Evolutionary conservation across 2,329 filamentous ascomycete species (phyloP).

Genomic region (Colletotrichum tropicale): DNA sequence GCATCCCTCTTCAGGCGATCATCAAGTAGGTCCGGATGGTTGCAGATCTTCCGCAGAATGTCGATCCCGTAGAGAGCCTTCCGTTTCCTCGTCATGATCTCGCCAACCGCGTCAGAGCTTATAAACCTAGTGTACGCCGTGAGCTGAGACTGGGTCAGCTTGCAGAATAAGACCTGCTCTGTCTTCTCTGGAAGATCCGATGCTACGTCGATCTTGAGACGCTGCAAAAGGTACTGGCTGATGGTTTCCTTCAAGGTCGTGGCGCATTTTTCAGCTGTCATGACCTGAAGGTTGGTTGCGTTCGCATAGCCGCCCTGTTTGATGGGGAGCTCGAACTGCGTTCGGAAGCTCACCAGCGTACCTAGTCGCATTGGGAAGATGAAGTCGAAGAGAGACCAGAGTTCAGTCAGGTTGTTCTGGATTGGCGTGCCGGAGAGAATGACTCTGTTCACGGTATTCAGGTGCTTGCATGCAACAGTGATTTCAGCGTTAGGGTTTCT

Average conservation of each 20-base stretch:
- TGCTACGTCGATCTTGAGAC: constrained; percentile 92
- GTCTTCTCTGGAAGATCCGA: constrained; percentile 94
- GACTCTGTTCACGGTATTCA: constrained; percentile 86
- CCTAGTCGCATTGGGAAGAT: constrained; percentile 96
- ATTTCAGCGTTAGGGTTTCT: constrained; percentile 95
- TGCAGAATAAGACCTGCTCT: constrained; percentile 95
- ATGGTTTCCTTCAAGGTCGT: constrained; percentile 94
- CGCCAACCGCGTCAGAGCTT: constrained; percentile 81
- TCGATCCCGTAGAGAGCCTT: constrained; percentile 91
- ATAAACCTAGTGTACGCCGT: constrained; percentile 83
- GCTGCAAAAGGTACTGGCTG: constrained; percentile 88
- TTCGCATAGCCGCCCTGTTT: constrained; percentile 93
- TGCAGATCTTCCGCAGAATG: constrained; percentile 93
- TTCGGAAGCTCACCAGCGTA: constrained; percentile 87
- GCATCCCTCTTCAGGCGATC: constrained; percentile 58
- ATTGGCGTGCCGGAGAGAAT: constrained; percentile 97
- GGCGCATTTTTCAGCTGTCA: constrained; percentile 93
- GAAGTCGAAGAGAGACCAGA: constrained; percentile 98
- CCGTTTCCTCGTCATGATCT: constrained; percentile 75
- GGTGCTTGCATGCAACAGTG: constrained; percentile 92
- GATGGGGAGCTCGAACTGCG: constrained; percentile 93
- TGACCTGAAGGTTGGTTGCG: constrained; percentile 89
- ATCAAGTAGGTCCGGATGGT: constrained; percentile 89
- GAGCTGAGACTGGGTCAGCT: constrained; percentile 80
- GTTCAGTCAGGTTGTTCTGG: constrained; percentile 93